phyloP scores from a whole-genome alignment of 108 stramenopile species.

The Skeletonema grethae region DNA sequence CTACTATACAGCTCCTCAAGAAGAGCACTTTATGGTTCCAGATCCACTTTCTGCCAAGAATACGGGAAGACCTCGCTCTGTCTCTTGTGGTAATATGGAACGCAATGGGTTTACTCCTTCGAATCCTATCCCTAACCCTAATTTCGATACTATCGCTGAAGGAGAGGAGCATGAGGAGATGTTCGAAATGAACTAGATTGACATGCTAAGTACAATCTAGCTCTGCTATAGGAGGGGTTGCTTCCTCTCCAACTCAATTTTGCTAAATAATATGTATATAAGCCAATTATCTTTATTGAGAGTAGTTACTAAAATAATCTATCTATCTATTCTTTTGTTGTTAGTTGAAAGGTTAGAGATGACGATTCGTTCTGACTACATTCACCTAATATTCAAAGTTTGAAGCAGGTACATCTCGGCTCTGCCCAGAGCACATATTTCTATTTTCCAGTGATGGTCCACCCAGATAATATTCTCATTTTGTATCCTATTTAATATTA shows the following conservation, averaged over 20 bases:
- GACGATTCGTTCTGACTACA: no score
- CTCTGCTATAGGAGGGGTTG: slow-evolving; percentile 5
- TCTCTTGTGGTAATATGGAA: neutral
- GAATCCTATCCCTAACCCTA: no score
- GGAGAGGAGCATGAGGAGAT: neutral
- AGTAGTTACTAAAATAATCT: no score
- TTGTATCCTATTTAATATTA: neutral
- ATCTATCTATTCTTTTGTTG: no score
- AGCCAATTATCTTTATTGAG: neutral
- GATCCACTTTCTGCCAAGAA: neutral
- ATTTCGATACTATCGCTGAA: neutral
- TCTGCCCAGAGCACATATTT: neutral
- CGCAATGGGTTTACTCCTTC: neutral
- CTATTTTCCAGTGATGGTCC: neutral
- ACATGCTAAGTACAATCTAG: neutral
- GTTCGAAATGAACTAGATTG: neutral
- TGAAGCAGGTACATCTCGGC: neutral
- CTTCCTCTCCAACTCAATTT: neutral
- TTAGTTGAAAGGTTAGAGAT: no score
- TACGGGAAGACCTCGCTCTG: neutral
- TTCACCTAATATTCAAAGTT: neutral
- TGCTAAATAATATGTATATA: neutral
- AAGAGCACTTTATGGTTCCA: neutral
- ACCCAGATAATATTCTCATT: neutral
- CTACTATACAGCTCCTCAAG: slow-evolving; percentile 1